Conservation (phyloP, 164 flowering plant species). For the Pachysandra terminalis region DNA sequence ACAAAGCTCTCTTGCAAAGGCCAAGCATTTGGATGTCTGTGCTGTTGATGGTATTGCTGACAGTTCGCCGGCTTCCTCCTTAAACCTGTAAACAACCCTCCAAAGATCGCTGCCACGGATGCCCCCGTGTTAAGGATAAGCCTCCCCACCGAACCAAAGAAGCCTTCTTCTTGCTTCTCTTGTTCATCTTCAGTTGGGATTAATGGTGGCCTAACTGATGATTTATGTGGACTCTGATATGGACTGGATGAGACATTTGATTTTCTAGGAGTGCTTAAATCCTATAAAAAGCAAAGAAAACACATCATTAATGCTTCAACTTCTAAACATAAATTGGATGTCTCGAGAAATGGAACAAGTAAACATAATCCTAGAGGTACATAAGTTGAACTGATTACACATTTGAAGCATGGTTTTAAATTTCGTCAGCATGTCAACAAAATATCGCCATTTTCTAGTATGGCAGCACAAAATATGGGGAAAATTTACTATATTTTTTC, state of each 20-base stretch:
- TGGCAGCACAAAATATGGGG: too few species aligned
- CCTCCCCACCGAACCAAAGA: slow-evolving; percentile 60
- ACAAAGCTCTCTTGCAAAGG: slow-evolving; percentile 83
- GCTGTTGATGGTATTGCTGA: slow-evolving; percentile 42
- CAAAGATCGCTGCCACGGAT: slow-evolving; percentile 47
- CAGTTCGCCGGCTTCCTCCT: slow-evolving; percentile 39
- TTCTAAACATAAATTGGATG: too few species aligned
- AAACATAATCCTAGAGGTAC: too few species aligned
- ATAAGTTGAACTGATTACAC: too few species aligned
- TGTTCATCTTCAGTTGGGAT: slow-evolving; percentile 67
- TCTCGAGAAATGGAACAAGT: too few species aligned
- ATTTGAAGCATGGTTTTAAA: too few species aligned
- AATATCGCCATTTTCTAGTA: too few species aligned
- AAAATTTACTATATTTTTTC: too few species aligned
- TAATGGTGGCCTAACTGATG: slow-evolving; percentile 67
- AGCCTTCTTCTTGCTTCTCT: slow-evolving; percentile 74
- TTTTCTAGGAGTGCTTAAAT: slow-evolving; percentile 29
- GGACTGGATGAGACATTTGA: slow-evolving; percentile 24
- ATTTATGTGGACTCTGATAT: slow-evolving; percentile 62
- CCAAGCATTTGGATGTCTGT: slow-evolving; percentile 48
- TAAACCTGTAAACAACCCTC: slow-evolving; percentile 59
- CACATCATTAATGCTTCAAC: too few species aligned
- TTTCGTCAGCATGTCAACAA: too few species aligned
- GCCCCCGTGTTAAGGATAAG: slow-evolving; percentile 49
- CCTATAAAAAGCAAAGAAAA: slow-evolving; percentile 29